Evolutionary conservation across 306 rosid genomes (phyloP), one percentile per base, ranked within the genome.

Genomic region (Benincasa hispida): DNA sequence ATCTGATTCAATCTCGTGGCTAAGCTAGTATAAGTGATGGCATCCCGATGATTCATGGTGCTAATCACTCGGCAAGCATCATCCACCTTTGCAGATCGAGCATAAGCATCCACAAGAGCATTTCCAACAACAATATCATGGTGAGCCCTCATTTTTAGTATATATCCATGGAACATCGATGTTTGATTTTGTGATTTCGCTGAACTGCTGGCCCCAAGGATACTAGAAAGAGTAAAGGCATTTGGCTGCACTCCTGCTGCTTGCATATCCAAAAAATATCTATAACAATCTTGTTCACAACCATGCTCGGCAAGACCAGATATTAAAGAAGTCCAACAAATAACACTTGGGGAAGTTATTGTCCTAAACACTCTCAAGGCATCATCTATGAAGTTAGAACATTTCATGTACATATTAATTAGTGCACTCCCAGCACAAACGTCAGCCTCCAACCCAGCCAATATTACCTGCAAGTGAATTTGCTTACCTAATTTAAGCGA

Each of bases 81-180:
- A 54, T 83, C 76, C 39, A 61, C 75, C 90, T 81, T 82, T 30
- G 85, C 90, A 10, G 79, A 61, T 67, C 89, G 84, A 70, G 89
- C 90, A 84, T 91, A 91, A 54, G 90, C 86, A 78, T 91, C 90
- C 74, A 91, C 87, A 58, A 91, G 96, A 81, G 96, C 87, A 79
- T 91, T 91, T 63, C 81, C 90, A 74, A 91, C 89, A 61, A 69
- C 82, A 42, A 79, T 79, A 66, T 88, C 85, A 25, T 78, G 9
- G 57, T 78, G 82, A 18, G 80, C 84, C 78, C 81, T 84, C 25
- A 83, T 59, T 87, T 88, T 91, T 24, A 91, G 78, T 37, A 87
- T 79, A 76, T 81, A 70, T 34, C 85, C 90, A 69, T 88, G 93
- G 76, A 88, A 79, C 77, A 84, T 86, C 79, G 14, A 78, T 37